Base-by-base conservation (phyloP, 331 rosid species). In the Spiraea crenata region DNA sequence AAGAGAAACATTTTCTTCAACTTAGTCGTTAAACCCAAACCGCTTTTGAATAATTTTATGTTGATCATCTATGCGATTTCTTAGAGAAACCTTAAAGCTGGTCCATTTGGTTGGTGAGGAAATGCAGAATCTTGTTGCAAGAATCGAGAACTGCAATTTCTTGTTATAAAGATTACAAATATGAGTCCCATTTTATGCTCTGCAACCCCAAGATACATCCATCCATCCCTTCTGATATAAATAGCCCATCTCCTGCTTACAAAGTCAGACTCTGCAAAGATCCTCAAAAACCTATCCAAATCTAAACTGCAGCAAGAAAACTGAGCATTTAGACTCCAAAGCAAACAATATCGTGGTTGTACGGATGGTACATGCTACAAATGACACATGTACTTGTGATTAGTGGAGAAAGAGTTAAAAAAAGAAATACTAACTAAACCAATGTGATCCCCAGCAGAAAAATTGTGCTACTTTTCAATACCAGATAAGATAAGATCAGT, bases 331-430 rank as follows among this genome's bases (percentile, higher is more conserved):
- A 59, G 64, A 59, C 69, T 58, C 52, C 69, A 56, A 17, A 46
- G 17, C 11, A 74, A 25, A 75, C 34, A 60, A 62, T 51, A 38
- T 55, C 56, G 69, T 60, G 14, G 63, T 40, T 75, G 89, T 85
- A 87, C 89, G 88, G 82, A 80, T 4, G 58, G 87, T 80, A 73
- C 85, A 75, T 55, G 46, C 51, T 80, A 47, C 47, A 19, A 55
- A n/a, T 35, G 31, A 25, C 31, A 25, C 31, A 25, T 25, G 1
- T 25, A 25, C 31, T 25, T 25, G 31, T 25, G 31, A 25, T 25
- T 25, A 15, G 25, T 17, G 39, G 19, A 42, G 16, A 19, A n/a
- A 39, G 6, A 14, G 11, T 5, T 57, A 63, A 10, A 70, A 66
- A 75, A 25, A 31, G 3, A 0, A 79, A 14, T 54, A 34, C 31